Base-by-base conservation (phyloP, 1,139 yeast genomes). In the Candida pseudocylindracea region DNA sequence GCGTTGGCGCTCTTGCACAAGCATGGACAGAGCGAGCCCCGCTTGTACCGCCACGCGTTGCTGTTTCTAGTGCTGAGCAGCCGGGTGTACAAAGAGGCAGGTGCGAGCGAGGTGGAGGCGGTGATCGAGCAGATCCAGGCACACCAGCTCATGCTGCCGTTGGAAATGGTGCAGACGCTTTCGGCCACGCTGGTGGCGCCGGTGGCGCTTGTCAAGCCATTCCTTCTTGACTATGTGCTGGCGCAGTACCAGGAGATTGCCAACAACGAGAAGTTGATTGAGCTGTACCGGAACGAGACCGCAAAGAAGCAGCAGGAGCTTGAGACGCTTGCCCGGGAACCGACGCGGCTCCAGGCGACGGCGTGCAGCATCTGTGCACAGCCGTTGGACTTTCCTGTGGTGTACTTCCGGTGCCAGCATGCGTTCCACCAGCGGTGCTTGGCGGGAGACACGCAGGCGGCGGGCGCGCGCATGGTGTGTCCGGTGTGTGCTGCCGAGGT, bases 341-440 rank as follows among this genome's bases (percentile, higher is more conserved):
- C 85, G 2, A 62, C 68, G 29, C 60, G 72, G 7, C 58, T 83
- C 2, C 85, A 78, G 43, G 69, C 73, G 39, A 63, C 73, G 20
- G 62, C 60, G 33, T 91, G 98, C 48, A 58, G 72, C 12, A 62
- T 72, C 7, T 91, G 98, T 47, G 59, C 67, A 11, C 57, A 66
- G 33, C 61, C 68, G 24, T 54, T 88, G 27, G 93, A 81, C 37
- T 61, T 74, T 34, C 96, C 96, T 0, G 65, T 75, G 8, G 66
- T 79, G 1, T 93, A 80, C 44, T 91, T 85, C 55, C 69, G 72
- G 38, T 88, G 98, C 53, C 66, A 66, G 34, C 98, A 88, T 45
- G 72, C 92, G 3, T 83, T 69, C 45, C 98, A 88, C 47, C 81
- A 76, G 41, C 59, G 79, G 33, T 91, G 98, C 45, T 51, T 88